Evolutionary conservation across 1,139 yeast genomes (phyloP).

Genomic region (Kodamaea arcana): DNA sequence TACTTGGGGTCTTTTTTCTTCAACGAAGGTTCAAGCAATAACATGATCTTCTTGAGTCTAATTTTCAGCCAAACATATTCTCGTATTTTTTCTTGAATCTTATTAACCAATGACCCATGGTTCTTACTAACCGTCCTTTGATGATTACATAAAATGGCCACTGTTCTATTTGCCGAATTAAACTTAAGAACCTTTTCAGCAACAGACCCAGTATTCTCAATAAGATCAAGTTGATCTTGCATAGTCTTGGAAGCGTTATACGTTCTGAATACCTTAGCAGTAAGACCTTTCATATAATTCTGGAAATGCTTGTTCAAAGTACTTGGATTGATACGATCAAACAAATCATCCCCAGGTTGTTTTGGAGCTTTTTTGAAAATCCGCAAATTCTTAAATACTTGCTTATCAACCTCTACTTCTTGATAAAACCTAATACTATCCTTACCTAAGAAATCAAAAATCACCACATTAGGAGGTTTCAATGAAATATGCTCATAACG

Average conservation of each 20-base stretch:
- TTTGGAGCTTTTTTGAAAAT: slow-evolving; percentile 87
- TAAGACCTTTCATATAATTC: slow-evolving; percentile 85
- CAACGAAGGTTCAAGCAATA: slow-evolving; percentile 57
- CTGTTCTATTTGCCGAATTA: slow-evolving; percentile 93
- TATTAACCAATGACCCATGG: slow-evolving; percentile 76
- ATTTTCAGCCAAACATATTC: slow-evolving; percentile 85
- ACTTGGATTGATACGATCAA: slow-evolving; percentile 84
- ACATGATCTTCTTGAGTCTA: slow-evolving; percentile 66
- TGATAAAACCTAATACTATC: slow-evolving; percentile 91
- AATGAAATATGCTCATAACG: slow-evolving; percentile 85
- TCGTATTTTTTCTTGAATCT: slow-evolving; percentile 68
- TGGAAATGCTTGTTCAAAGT: slow-evolving; percentile 82
- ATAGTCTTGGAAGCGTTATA: slow-evolving; percentile 94
- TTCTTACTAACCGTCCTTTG: slow-evolving; percentile 87
- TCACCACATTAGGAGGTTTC: slow-evolving; percentile 79
- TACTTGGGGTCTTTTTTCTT: slow-evolving; percentile 51
- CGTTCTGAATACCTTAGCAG: slow-evolving; percentile 97
- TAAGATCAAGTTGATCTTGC: slow-evolving; percentile 89
- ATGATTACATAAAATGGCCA: slow-evolving; percentile 95
- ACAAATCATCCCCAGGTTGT: slow-evolving; percentile 85
- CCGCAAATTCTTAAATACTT: slow-evolving; percentile 82
- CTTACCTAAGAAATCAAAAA: slow-evolving; percentile 94
- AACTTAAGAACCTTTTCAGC: slow-evolving; percentile 83
- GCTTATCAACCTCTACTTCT: slow-evolving; percentile 85
- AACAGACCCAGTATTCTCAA: slow-evolving; percentile 79